A percentile compares a stretch with the other conserved stretches of the same genome.
Evolutionary conservation across 2,329 filamentous ascomycete species (phyloP).

Genomic region (Teratosphaeria zuluensis): DNA sequence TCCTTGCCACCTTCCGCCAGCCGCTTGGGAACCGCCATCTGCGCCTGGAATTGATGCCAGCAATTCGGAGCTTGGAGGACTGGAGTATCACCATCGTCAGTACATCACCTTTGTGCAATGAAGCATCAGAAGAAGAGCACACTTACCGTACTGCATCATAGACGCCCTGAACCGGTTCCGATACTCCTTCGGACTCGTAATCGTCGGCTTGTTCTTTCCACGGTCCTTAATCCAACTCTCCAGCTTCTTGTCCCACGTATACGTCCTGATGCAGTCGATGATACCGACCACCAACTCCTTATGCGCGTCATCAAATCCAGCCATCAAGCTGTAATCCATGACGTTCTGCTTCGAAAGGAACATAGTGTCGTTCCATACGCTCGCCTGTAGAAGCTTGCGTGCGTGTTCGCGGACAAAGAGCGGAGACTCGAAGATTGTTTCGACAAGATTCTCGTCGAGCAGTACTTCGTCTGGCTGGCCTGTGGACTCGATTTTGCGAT

Average conservation of each 20-base stretch:
- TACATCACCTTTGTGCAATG: slow-evolving; percentile 22
- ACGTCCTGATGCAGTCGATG: slow-evolving; percentile 96
- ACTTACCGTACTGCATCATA: slow-evolving; percentile 69
- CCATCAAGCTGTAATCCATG: slow-evolving; percentile 99
- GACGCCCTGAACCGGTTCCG: slow-evolving; percentile 91
- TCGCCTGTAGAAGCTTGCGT: slow-evolving; percentile 82
- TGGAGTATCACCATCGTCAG: slow-evolving; percentile 25
- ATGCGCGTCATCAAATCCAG: slow-evolving; percentile 81
- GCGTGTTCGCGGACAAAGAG: slow-evolving; percentile 92
- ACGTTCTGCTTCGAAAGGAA: slow-evolving; percentile 93
- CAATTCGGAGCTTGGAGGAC: slow-evolving; percentile 56
- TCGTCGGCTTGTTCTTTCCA: slow-evolving; percentile 78
- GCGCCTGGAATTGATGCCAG: slow-evolving; percentile 57
- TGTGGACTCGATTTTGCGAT: slow-evolving; percentile 91
- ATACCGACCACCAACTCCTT: slow-evolving; percentile 95
- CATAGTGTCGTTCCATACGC: slow-evolving; percentile 94
- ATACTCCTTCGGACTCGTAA: slow-evolving; percentile 96
- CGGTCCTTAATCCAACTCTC: slow-evolving; percentile 99
- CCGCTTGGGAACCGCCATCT: slow-evolving; percentile 24
- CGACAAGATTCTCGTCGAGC: slow-evolving; percentile 96
- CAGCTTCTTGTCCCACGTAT: slow-evolving; percentile 99
- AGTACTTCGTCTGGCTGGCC: slow-evolving; percentile 94
- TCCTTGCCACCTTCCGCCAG: slow-evolving; percentile 15
- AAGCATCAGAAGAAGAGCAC: background rate
- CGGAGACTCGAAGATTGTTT: slow-evolving; percentile 96